phyloP scores from a whole-genome alignment of 2,329 filamentous ascomycete genomes.

The Corniculantispora saksenae region DNA sequence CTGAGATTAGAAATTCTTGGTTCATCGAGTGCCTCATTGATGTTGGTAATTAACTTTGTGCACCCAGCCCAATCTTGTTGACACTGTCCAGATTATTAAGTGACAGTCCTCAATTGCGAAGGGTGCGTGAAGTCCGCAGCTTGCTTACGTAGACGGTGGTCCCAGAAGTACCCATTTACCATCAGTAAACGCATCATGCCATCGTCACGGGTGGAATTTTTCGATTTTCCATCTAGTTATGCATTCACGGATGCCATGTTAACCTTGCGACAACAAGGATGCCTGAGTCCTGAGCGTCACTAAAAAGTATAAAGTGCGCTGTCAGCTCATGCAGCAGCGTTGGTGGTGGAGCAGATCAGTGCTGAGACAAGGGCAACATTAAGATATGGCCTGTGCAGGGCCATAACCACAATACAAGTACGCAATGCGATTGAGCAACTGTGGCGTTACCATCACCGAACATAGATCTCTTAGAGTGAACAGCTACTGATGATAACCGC shows the following conservation, averaged over 20 bases:
- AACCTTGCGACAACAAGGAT: not conserved
- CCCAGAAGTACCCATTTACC: not conserved
- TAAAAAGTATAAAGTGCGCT: constrained; percentile 1
- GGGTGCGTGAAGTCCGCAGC: not conserved
- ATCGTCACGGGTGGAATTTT: not conserved
- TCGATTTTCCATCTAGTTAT: not conserved
- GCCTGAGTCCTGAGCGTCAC: not conserved
- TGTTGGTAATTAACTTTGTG: not conserved
- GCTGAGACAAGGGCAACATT: not conserved
- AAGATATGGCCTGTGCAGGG: not conserved
- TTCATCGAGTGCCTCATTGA: not conserved
- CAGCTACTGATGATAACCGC: no score
- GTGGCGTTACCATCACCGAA: no score
- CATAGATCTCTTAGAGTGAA: no score
- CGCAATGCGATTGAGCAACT: no score
- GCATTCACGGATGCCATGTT: not conserved
- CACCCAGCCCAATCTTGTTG: no score
- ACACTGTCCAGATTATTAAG: no score
- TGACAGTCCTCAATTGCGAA: not conserved
- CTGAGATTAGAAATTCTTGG: not conserved
- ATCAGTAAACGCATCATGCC: not conserved
- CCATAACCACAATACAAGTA: not conserved
- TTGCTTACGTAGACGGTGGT: constrained; percentile 3
- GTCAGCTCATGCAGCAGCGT: not conserved
- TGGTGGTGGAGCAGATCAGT: not conserved